Conservation (phyloP, 2,329 filamentous ascomycete genomes). For the Aureobasidium lini region DNA sequence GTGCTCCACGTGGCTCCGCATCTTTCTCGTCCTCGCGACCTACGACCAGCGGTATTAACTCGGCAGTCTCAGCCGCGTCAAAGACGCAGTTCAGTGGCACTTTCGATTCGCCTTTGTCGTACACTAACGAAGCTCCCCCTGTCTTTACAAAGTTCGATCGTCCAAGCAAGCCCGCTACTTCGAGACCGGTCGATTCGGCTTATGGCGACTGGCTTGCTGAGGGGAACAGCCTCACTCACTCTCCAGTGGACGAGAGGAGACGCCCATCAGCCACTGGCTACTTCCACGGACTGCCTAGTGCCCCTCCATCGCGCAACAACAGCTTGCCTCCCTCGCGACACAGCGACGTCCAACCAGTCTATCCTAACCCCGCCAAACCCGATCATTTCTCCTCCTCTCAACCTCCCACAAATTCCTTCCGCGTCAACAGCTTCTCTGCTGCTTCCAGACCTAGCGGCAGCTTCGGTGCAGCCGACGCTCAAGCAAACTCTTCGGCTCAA, state of each 20-base stretch:
- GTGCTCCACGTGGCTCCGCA: slow-evolving; percentile 22
- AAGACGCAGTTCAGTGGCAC: slow-evolving; percentile 17
- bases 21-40: slow-evolving; percentile 19
- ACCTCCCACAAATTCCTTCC: slow-evolving; percentile 23
- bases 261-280: slow-evolving; percentile 25
- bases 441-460: background rate
- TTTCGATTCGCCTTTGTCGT: slow-evolving; percentile 18
- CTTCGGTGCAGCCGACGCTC: slow-evolving; percentile 6
- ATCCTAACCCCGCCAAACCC: slow-evolving; percentile 17
- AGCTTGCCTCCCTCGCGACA: slow-evolving; percentile 52
- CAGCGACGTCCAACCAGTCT: slow-evolving; percentile 33
- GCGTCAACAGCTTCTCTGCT: slow-evolving; percentile 20
- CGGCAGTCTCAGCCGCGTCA: slow-evolving; percentile 18
- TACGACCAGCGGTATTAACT: background rate
- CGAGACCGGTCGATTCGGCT: slow-evolving; percentile 3
- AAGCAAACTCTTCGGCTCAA: slow-evolving; percentile 4
- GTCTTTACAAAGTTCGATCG: slow-evolving; percentile 30
- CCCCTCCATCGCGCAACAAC: slow-evolving; percentile 44
- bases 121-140: slow-evolving; percentile 22
- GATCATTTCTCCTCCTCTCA: slow-evolving; percentile 18
- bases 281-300: slow-evolving; percentile 31
- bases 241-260: slow-evolving; percentile 17
- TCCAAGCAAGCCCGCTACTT: slow-evolving; percentile 17
- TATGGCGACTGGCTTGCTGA: slow-evolving; percentile 2
- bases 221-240: background rate